Conservation (phyloP, 2,329 filamentous ascomycete species). For the Incumbomyces delicatus region DNA sequence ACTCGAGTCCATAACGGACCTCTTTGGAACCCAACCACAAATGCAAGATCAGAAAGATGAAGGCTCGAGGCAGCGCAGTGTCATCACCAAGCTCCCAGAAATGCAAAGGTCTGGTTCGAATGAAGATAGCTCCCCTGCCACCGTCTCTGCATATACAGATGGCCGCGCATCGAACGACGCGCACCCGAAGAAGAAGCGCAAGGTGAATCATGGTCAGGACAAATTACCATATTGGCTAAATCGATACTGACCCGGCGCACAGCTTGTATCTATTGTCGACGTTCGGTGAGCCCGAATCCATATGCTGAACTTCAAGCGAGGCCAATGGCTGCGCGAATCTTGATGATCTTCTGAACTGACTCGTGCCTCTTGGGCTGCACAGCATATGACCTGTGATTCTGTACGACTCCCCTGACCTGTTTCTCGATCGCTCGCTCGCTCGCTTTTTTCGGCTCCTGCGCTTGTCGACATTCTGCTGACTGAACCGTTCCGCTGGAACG, state of each 20-base stretch:
- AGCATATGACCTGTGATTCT: conserved; percentile 91
- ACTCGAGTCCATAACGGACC: not conserved
- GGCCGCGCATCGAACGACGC: conserved; percentile 28
- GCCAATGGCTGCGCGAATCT: conserved; percentile 3
- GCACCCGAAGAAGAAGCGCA: conserved; percentile 74
- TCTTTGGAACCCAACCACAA: conserved; percentile 10
- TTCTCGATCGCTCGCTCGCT: conserved; percentile 7
- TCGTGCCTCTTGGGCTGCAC: conserved; percentile 33
- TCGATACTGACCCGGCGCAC: conserved; percentile 33
- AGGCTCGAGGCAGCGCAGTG: conserved; percentile 16
- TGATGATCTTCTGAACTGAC: conserved; percentile 35
- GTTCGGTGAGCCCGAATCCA: conserved; percentile 63
- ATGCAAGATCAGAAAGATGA: conserved; percentile 21
- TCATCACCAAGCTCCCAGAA: conserved; percentile 11
- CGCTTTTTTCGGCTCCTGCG: conserved; percentile 14
- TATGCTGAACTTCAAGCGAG: not conserved
- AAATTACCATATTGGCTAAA: conserved; percentile 11
- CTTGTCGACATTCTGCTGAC: conserved; percentile 22
- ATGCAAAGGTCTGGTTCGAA: conserved; percentile 14
- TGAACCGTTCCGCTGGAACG: conserved; percentile 28
- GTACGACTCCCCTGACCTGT: conserved; percentile 35
- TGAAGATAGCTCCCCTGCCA: conserved; percentile 15
- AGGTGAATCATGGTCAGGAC: conserved; percentile 75
- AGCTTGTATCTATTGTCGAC: conserved; percentile 83
- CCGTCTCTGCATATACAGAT: conserved; percentile 11